Percentiles rank a stretch among this genome's conserved stretches.
These are phyloP conservation scores for Metschnikowia chrysomelidarum DNA, from an alignment of 805 yeast species.

Conservation along the genomic window DNA sequence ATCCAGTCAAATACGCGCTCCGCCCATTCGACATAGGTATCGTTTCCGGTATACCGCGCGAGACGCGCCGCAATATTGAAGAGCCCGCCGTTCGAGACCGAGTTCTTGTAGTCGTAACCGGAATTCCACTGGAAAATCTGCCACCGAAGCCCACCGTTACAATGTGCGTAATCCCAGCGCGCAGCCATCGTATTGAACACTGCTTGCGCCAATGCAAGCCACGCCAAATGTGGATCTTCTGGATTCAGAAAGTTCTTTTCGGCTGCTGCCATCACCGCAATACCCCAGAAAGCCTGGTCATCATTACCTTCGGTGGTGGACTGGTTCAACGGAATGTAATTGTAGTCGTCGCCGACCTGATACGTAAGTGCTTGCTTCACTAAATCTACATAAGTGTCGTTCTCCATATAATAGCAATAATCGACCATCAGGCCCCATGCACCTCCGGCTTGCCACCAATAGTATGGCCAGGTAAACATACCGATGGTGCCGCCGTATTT, in stretches of 20 bases:
- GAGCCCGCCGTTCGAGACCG: slow-evolving; percentile 87
- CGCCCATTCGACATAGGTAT: slow-evolving; percentile 71
- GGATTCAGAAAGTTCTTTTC: slow-evolving; percentile 83
- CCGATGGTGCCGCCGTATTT: slow-evolving; percentile 77
- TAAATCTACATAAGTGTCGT: slow-evolving; percentile 59
- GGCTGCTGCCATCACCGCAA: slow-evolving; percentile 88
- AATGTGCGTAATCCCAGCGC: slow-evolving; percentile 75
- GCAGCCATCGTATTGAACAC: slow-evolving; percentile 86
- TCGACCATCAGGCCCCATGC: slow-evolving; percentile 89
- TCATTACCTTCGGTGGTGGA: slow-evolving; percentile 94
- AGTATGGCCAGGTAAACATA: slow-evolving; percentile 84
- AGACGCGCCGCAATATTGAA: slow-evolving; percentile 86
- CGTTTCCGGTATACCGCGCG: slow-evolving; percentile 78
- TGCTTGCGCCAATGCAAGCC: slow-evolving; percentile 86
- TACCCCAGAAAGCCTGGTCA: slow-evolving; percentile 97
- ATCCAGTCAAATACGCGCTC: slow-evolving; percentile 82
- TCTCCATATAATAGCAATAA: slow-evolving; percentile 67
- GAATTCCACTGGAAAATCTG: slow-evolving; percentile 93
- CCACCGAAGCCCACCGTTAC: slow-evolving; percentile 95
- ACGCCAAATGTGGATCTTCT: slow-evolving; percentile 50
- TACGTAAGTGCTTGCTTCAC: slow-evolving; percentile 62
- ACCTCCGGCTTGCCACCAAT: slow-evolving; percentile 99
- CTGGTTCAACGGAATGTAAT: slow-evolving; percentile 86
- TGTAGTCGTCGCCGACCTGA: slow-evolving; percentile 63
- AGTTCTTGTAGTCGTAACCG: slow-evolving; percentile 90